A percentile compares a stretch with the other conserved stretches of the same genome.
These are phyloP conservation scores for Hibiscus trionum DNA, from an alignment of 345 rosid genomes.

Conservation along the genomic window DNA sequence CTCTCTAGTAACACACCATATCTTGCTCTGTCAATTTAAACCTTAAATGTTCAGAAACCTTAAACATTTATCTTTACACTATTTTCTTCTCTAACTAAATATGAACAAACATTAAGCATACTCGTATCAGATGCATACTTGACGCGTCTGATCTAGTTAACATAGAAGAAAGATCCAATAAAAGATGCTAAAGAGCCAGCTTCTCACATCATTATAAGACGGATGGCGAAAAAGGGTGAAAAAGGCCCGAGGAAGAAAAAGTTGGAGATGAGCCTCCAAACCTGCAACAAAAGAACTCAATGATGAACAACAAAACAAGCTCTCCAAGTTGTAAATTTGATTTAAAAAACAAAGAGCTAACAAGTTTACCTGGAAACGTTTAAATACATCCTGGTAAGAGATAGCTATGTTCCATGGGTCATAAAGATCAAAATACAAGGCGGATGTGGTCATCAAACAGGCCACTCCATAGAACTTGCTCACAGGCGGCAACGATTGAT, in stretches of 20 bases:
- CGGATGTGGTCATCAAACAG: conserved; percentile 50
- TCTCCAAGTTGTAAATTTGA: background rate
- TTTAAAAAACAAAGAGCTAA: background rate
- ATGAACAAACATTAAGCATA: background rate
- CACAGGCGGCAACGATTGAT: conserved; percentile 54
- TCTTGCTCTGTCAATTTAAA: conserved; percentile 35
- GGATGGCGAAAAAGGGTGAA: conserved; percentile 44
- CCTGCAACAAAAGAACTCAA: conserved; percentile 22
- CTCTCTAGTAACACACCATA: conserved; percentile 56
- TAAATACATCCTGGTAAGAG: conserved; percentile 36
- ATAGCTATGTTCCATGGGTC: conserved; percentile 28
- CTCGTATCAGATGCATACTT: background rate
- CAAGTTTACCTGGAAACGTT: conserved; percentile 38
- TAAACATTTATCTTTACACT: background rate
- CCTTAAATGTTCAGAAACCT: background rate
- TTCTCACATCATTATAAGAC: conserved; percentile 49
- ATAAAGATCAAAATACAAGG: conserved; percentile 38
- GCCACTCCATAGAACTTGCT: conserved; percentile 59
- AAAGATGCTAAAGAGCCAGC: background rate
- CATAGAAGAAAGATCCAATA: background rate
- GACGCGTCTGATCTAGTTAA: background rate
- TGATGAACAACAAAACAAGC: background rate
- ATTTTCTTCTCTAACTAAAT: background rate
- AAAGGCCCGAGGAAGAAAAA: conserved; percentile 56
- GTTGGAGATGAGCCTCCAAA: conserved; percentile 57